These are phyloP conservation scores for Phytophthora pini DNA, from an alignment of 352 stramenopile species.

Conservation along the genomic window DNA sequence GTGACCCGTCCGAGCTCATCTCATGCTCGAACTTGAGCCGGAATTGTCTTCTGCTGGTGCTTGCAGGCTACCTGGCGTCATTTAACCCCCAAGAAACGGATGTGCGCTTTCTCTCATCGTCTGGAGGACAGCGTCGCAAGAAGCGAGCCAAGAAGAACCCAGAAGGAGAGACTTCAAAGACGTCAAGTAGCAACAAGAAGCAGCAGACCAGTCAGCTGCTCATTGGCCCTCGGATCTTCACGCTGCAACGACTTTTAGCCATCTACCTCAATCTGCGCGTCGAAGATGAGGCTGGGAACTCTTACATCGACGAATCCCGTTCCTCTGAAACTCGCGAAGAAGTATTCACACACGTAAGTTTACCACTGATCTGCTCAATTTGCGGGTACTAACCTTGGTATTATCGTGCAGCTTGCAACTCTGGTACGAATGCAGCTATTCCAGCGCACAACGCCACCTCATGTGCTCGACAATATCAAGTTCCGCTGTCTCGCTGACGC, in stretches of 20 bases:
- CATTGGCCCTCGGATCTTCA: constrained; percentile 79
- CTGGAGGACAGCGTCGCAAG: constrained; percentile 55
- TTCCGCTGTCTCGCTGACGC: constrained; percentile 80
- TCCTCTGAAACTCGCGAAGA: constrained; percentile 64
- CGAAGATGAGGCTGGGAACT: constrained; percentile 44
- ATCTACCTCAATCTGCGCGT: constrained; percentile 79
- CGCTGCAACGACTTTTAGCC: constrained; percentile 70
- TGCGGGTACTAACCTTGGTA: constrained; percentile 8
- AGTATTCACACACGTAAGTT: constrained; percentile 78
- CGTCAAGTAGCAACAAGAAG: constrained; percentile 36
- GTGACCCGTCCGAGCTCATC: constrained; percentile 51
- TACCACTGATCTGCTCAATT: not conserved
- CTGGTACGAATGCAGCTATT: constrained; percentile 83
- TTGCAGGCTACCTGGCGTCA: constrained; percentile 77
- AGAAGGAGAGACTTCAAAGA: constrained; percentile 11
- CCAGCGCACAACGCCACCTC: constrained; percentile 71
- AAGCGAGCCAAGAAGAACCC: constrained; percentile 49
- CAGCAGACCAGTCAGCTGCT: constrained; percentile 67
- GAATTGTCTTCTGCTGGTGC: constrained; percentile 73
- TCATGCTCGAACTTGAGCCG: constrained; percentile 66
- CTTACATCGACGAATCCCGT: constrained; percentile 22
- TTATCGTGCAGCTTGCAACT: constrained; percentile 56
- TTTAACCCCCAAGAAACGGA: constrained; percentile 86
- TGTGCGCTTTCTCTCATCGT: constrained; percentile 74
- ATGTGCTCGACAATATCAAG: constrained; percentile 79